Evolutionary conservation across 1,139 yeast species (phyloP), one percentile per base, ranked within the genome.

Genomic region (Saccharomycopsis hybrid): DNA sequence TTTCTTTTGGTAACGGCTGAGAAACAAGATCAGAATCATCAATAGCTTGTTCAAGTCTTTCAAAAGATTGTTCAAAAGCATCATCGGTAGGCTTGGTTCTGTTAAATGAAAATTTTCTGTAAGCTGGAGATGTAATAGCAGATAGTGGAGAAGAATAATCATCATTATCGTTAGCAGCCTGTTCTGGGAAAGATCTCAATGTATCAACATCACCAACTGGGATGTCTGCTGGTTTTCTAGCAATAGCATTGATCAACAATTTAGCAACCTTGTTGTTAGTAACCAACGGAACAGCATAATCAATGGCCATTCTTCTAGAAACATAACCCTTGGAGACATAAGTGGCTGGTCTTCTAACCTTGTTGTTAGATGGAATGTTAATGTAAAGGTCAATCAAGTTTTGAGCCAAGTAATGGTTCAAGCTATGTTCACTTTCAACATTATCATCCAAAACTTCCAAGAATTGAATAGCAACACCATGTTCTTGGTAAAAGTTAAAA

Each of bases 281-380:
- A 48, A 94, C 96, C 68, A 94, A 77, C 49, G 99, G 99, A 65
- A 94, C 87, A 49, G 97, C 90, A 67, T 87, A 94, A 70, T 94
- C 99, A 59, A 94, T 97, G 59, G 99, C 98, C 97, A 94, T 86
- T 76, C 99, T 94, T 77, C 99, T 95, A 50, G 97, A 87, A 70
- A 82, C 84, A 77, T 94, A 94, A 68, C 98, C 99, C 74, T 87
- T 89, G 37, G 96, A 87, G 78, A 92, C 89, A 71, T 92, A 94
- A 55, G 92, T 86, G 51, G 98, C 97, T 55, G 99, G 98, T 72
- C 99, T 89, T 69, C 98, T 86, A 82, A 88, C 92, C 67, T 97
- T 79, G 76, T 94, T 94, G 52, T 96, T 76, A 57, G 97, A 90
- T 58, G 98, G 98, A 72, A 94, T 76, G 72, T 94, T 94, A 71